phyloP scores from a whole-genome alignment of 2,329 filamentous ascomycete species.

The Scedosporium aurantiacum region DNA sequence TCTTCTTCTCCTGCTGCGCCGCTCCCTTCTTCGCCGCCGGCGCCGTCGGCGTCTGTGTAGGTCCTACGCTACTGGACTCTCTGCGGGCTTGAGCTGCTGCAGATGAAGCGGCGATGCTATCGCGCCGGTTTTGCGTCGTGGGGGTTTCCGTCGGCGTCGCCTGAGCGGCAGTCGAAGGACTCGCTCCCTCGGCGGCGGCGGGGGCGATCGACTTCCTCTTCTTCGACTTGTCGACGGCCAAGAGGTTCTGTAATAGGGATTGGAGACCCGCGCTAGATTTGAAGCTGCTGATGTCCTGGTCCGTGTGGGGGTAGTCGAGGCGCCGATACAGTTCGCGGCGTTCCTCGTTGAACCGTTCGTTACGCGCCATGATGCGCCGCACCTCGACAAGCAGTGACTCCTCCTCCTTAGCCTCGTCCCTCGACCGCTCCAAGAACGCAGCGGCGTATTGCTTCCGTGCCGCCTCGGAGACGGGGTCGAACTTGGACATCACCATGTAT shows the following conservation, averaged over 20 bases:
- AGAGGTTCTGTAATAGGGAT: conserved; percentile 68
- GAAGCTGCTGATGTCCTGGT: conserved; percentile 65
- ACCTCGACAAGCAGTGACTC: conserved; percentile 81
- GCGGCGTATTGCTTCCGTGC: conserved; percentile 77
- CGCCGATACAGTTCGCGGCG: conserved; percentile 77
- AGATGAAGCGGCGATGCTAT: conserved; percentile 34
- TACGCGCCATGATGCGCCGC: conserved; percentile 78
- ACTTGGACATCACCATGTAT: conserved; percentile 78
- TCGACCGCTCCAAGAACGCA: conserved; percentile 64
- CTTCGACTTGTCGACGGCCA: conserved; percentile 77
- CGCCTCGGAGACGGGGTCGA: conserved; percentile 69
- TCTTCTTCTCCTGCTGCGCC: conserved; percentile 43
- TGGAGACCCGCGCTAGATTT: conserved; percentile 72
- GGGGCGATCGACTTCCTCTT: conserved; percentile 67
- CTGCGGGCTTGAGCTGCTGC: conserved; percentile 22
- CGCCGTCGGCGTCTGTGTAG: conserved; percentile 24
- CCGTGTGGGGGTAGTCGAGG: conserved; percentile 65
- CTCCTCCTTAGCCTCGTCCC: conserved; percentile 86
- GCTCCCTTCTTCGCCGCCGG: conserved; percentile 17
- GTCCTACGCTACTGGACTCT: conserved; percentile 29
- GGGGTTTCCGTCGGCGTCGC: conserved; percentile 26
- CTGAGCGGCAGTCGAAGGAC: conserved; percentile 26
- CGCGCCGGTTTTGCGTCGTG: conserved; percentile 29
- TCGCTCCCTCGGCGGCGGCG: conserved; percentile 46
- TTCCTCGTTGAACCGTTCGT: conserved; percentile 78